phyloP scores from a whole-genome alignment of 2,329 filamentous ascomycete genomes.

The Fusarium sp. region DNA sequence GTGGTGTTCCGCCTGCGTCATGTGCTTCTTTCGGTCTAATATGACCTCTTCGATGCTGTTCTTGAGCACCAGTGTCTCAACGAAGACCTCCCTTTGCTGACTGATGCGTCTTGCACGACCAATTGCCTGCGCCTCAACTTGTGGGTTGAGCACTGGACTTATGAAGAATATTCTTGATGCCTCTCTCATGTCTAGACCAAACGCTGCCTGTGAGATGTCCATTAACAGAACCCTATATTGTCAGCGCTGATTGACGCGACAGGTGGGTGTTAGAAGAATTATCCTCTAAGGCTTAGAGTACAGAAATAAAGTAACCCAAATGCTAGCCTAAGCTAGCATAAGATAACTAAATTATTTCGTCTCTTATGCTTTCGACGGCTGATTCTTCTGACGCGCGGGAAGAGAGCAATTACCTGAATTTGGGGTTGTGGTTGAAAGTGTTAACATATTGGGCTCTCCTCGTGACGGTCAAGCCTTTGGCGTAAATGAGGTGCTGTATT shows the following conservation, averaged over 20 bases:
- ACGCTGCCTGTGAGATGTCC: conserved; percentile 89
- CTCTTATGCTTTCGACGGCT: too few relatives aligned
- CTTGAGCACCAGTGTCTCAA: conserved; percentile 85
- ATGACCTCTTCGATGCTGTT: conserved; percentile 89
- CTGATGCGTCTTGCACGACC: conserved; percentile 91
- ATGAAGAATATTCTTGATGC: conserved; percentile 91
- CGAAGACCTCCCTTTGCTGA: conserved; percentile 80
- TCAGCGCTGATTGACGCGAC: neutral
- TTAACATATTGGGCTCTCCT: conserved; percentile 80
- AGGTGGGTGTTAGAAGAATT: too few relatives aligned
- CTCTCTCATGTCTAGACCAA: conserved; percentile 84
- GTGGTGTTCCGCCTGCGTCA: conserved; percentile 75
- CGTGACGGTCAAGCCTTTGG: conserved; percentile 68
- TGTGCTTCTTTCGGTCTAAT: conserved; percentile 75
- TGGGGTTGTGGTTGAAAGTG: conserved; percentile 76
- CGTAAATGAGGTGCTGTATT: conserved; percentile 73
- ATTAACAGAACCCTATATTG: conserved; percentile 78
- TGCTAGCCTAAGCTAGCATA: too few relatives aligned
- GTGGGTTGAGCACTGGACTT: conserved; percentile 85
- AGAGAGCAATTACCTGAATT: conserved; percentile 61
- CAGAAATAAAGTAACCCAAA: too few relatives aligned
- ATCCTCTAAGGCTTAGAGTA: too few relatives aligned
- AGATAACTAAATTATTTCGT: too few relatives aligned
- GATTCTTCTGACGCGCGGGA: too few relatives aligned
- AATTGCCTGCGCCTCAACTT: conserved; percentile 89